Evolutionary conservation across 2,329 filamentous ascomycete species (phyloP).

Genomic region (Aspergillus niger): DNA sequence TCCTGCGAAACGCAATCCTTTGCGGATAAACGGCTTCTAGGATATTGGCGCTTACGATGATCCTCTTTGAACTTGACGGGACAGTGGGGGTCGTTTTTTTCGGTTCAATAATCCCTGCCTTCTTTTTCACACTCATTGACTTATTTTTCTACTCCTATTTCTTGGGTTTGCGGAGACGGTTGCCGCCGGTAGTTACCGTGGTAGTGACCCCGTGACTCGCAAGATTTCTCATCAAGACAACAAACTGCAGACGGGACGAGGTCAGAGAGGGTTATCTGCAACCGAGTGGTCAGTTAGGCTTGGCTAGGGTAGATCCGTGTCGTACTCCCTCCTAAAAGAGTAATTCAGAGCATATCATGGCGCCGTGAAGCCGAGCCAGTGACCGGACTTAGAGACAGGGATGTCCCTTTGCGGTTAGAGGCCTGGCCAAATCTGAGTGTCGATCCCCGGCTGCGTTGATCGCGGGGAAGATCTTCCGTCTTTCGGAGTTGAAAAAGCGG

Average conservation of each 20-base stretch:
- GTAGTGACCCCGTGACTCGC: neutral
- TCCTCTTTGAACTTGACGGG: neutral
- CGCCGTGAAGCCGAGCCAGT: neutral
- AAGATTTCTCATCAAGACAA: neutral
- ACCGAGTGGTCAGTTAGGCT: constrained; percentile 2
- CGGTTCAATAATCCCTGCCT: too few species aligned
- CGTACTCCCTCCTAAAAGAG: neutral
- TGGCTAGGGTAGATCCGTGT: constrained; percentile 4
- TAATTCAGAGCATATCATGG: neutral
- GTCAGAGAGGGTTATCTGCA: constrained; percentile 5
- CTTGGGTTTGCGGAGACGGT: neutral
- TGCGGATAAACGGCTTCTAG: constrained; percentile 14
- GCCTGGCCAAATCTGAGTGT: constrained; percentile 10
- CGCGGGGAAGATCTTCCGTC: constrained; percentile 24
- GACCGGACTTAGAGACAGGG: neutral
- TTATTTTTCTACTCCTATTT: neutral
- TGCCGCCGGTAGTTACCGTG: constrained; percentile 2
- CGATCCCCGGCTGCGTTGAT: constrained; percentile 16
- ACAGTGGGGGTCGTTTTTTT: too few species aligned
- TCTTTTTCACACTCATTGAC: too few species aligned
- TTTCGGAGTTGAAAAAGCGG: neutral
- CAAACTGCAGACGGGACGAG: neutral
- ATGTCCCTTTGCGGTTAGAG: constrained; percentile 2
- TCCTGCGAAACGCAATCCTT: neutral
- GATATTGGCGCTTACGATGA: constrained; percentile 9